phyloP scores from a whole-genome alignment of 257 asterid species.

The Verbascum thapsus region DNA sequence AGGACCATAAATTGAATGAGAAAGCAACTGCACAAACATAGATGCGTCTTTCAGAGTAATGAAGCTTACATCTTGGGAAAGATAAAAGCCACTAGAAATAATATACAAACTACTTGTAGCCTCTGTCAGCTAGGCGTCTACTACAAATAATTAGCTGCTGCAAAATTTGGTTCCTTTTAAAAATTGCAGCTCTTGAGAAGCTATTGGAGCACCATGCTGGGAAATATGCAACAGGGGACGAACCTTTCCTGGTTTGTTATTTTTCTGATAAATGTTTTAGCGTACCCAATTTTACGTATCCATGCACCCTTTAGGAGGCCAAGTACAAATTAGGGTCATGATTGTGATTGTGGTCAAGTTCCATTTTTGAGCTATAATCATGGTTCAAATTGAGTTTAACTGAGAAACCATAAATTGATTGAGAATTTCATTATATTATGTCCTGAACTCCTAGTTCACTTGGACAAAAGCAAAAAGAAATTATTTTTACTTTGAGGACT shows the following conservation, averaged over 20 bases:
- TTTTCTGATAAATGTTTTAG: conserved; percentile 21
- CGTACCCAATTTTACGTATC: not conserved
- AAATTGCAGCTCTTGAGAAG: conserved; percentile 52
- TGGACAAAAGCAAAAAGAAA: not conserved
- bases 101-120: too few relatives aligned
- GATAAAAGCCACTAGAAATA: too few relatives aligned
- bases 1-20: too few relatives aligned
- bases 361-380: not conserved
- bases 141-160: not conserved
- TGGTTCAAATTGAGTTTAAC: conserved; percentile 5
- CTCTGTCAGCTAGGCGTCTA: too few relatives aligned
- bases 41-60: too few relatives aligned
- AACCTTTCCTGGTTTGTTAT: conserved; percentile 51
- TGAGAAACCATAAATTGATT: too few relatives aligned
- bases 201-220: conserved; percentile 53
- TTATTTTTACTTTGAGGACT: not conserved
- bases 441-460: not conserved
- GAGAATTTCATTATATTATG: not conserved
- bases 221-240: conserved; percentile 58
- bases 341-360: not conserved
- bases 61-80: too few relatives aligned
- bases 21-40: too few relatives aligned
- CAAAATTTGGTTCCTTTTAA: not conserved
- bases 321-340: not conserved
- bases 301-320: not conserved